Base-by-base conservation (phyloP, 1,139 yeast species). In the Meyerozyma athensensis region DNA sequence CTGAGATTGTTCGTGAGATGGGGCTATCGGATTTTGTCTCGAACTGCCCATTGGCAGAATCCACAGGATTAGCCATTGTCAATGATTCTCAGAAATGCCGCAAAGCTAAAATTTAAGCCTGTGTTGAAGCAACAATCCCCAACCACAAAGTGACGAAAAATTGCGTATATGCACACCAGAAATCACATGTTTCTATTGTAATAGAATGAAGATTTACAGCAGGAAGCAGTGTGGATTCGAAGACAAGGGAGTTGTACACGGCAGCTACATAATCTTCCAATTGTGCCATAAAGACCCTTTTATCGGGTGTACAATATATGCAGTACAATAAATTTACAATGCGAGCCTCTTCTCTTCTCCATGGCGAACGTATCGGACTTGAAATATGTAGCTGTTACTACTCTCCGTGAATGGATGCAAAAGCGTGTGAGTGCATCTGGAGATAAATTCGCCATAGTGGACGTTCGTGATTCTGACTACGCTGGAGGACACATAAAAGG, bases 401-500 rank as follows among this genome's bases (percentile, higher is more conserved):
- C 46, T 3, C 37, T 47, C 14, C 26, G 47, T 16, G 19, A 39
- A 19, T 47, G 50, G 50, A 36, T 47, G 30, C 23, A 38, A 9
- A 19, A 40, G 14, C 30, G 36, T 14, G 28, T 36, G 10, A 39
- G 39, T n/a, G 21, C 41, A 4, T 41, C 41, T n/a, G 28, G 21
- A 10, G 45, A 45, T 13, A 32, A 30, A 8, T 39, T 48, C 19
- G 52, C 34, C 13, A 43, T 48, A 16, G 48, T 48, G 19, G 52
- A 48, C 24, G 52, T 48, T 18, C 43, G 52, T 18, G 52, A 48
- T 28, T 35, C 43, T 13, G 52, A 48, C 37, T 46, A 13, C 26
- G 50, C 64, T 3, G 76, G 75, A 1, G 95, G 96, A 4, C 94
- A 87, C 53, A 83, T 87, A 39, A 69, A 59, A 35, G 74, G 74